Conservation (phyloP, 2,329 filamentous ascomycete species). For the Sclerotinia borealis region DNA sequence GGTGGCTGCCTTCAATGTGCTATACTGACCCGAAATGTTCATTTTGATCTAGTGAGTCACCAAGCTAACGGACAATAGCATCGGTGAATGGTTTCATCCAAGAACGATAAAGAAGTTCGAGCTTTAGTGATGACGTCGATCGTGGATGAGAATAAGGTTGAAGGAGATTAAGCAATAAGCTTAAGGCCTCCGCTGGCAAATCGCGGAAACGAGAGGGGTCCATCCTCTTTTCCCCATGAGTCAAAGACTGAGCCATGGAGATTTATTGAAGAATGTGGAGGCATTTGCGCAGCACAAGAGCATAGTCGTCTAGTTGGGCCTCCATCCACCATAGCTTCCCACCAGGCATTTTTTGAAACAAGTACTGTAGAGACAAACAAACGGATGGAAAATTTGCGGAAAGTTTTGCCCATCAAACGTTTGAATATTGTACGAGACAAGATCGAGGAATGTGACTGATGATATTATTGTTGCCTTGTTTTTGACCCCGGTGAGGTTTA, state of each 20-base stretch:
- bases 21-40: background rate
- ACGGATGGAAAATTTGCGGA: background rate
- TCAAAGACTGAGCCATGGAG: background rate
- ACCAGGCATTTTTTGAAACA: constrained; percentile 1
- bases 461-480: background rate
- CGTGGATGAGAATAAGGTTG: background rate
- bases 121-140: background rate
- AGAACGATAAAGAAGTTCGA: background rate
- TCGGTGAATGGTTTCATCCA: background rate
- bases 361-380: background rate
- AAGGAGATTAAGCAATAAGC: background rate
- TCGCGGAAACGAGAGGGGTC: background rate
- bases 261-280: background rate
- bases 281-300: background rate
- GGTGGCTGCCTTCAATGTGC: background rate
- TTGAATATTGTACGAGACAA: background rate
- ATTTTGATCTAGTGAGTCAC: background rate
- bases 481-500: background rate
- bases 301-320: background rate
- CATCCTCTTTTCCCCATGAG: background rate
- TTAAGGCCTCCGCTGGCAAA: background rate
- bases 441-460: background rate
- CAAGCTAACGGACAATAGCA: background rate
- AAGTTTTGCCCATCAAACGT: background rate
- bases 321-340: background rate